Percentiles rank a stretch among this genome's conserved stretches.
These are phyloP conservation scores for Asterella californica DNA, from an alignment of 225 moss, liverwort and hornwort genomes.

Conservation along the genomic window DNA sequence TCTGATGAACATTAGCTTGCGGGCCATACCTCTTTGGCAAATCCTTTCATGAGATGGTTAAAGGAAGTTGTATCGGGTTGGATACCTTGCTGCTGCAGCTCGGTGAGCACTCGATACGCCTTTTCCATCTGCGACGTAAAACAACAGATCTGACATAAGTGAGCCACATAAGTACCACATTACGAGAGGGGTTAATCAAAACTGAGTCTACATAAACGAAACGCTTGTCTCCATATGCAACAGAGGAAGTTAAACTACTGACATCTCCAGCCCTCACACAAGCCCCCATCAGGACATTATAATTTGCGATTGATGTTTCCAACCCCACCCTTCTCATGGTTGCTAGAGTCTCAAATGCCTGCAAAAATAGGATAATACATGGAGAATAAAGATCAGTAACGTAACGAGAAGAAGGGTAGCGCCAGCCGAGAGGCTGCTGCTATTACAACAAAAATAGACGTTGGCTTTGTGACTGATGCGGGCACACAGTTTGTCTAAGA, in stretches of 20 bases:
- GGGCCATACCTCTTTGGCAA: conserved; percentile 57
- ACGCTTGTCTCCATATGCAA: not conserved
- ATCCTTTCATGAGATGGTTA: conserved; percentile 65
- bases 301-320: conserved; percentile 55
- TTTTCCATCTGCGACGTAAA: conserved; percentile 48
- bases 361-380: not conserved
- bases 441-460: not conserved
- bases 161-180: not conserved
- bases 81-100: conserved; percentile 66
- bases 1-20: not conserved
- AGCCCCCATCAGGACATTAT: conserved; percentile 52
- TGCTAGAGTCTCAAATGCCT: conserved; percentile 70
- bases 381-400: too few species aligned
- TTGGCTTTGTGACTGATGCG: not conserved
- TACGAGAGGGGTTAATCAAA: not conserved
- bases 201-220: not conserved
- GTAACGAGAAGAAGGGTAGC: not conserved
- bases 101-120: conserved; percentile 57
- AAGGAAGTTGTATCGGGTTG: conserved; percentile 52
- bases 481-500: not conserved
- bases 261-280: conserved; percentile 69
- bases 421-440: not conserved
- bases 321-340: conserved; percentile 68
- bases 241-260: conserved; percentile 18
- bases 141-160: not conserved